Conservation (phyloP, 768 basidiomycete species). For the Lactifluus subvellereus region DNA sequence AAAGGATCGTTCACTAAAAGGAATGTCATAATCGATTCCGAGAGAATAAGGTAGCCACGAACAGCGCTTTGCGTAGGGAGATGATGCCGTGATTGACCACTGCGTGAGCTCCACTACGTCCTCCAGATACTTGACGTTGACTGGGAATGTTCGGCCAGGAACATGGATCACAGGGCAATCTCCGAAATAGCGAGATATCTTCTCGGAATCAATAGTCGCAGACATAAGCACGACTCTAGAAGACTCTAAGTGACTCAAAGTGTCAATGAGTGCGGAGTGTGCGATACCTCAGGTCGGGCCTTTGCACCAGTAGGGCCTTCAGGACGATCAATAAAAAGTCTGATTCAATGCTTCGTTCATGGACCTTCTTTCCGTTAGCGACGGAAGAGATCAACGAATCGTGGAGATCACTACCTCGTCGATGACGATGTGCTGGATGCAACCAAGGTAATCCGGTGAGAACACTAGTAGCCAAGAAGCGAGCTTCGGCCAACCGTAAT, state of each 20-base stretch:
- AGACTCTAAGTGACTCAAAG: background rate
- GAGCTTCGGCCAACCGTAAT: slow-evolving; percentile 61
- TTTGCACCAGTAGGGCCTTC: slow-evolving; percentile 68
- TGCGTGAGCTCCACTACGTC: slow-evolving; percentile 80
- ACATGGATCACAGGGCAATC: slow-evolving; percentile 79
- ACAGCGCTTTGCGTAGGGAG: slow-evolving; percentile 75
- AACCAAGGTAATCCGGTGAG: slow-evolving; percentile 13
- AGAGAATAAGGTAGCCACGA: slow-evolving; percentile 27
- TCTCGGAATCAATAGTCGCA: slow-evolving; percentile 88
- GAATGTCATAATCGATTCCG: background rate
- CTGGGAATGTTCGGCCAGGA: slow-evolving; percentile 93
- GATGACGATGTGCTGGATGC: slow-evolving; percentile 78
- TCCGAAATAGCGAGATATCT: slow-evolving; percentile 86
- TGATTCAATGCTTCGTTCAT: slow-evolving; percentile 95
- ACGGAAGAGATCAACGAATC: slow-evolving; percentile 4
- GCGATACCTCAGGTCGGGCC: slow-evolving; percentile 74
- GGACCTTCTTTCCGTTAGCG: slow-evolving; percentile 48
- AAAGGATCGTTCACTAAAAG: slow-evolving; percentile 55
- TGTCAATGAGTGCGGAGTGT: background rate
- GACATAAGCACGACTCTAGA: slow-evolving; percentile 90
- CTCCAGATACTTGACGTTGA: slow-evolving; percentile 79
- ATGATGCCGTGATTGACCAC: slow-evolving; percentile 75
- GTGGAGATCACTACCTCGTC: slow-evolving; percentile 60
- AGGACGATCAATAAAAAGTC: slow-evolving; percentile 95
- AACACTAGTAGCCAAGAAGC: slow-evolving; percentile 8